Conservation (phyloP, 1,139 yeast genomes). For the Lodderomyces beijingensis region DNA sequence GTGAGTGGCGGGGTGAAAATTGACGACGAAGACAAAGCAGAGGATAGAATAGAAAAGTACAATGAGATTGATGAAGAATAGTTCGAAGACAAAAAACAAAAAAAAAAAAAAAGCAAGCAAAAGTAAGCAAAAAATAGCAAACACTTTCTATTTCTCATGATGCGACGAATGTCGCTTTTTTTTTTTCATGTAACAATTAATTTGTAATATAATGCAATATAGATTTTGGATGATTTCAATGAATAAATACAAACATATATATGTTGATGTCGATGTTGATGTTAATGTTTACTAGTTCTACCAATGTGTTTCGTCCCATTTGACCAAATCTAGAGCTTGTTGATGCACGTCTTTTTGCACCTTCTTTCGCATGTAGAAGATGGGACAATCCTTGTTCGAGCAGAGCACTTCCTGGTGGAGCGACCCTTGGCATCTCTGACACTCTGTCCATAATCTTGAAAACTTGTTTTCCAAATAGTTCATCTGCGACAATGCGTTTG, state of each 20-base stretch:
- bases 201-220: too few relatives aligned
- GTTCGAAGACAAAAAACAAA: background rate
- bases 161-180: too few relatives aligned
- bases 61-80: slow-evolving; percentile 33
- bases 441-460: slow-evolving; percentile 93
- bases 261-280: too few relatives aligned
- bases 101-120: background rate
- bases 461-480: slow-evolving; percentile 79
- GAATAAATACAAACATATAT: too few relatives aligned
- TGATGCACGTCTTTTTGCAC: slow-evolving; percentile 81
- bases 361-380: slow-evolving; percentile 94
- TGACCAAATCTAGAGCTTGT: slow-evolving; percentile 65
- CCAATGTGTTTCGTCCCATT: slow-evolving; percentile 67
- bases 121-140: background rate
- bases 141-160: background rate
- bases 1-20: slow-evolving; percentile 76
- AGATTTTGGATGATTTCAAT: too few relatives aligned
- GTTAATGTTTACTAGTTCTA: too few relatives aligned
- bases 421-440: slow-evolving; percentile 96
- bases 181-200: too few relatives aligned
- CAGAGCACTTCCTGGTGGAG: slow-evolving; percentile 94
- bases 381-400: slow-evolving; percentile 94
- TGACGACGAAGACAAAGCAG: slow-evolving; percentile 56
- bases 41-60: slow-evolving; percentile 53
- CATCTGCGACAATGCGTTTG: slow-evolving; percentile 73